phyloP scores from a whole-genome alignment of 2,329 filamentous ascomycete genomes.

The Exophiala spinifera region DNA sequence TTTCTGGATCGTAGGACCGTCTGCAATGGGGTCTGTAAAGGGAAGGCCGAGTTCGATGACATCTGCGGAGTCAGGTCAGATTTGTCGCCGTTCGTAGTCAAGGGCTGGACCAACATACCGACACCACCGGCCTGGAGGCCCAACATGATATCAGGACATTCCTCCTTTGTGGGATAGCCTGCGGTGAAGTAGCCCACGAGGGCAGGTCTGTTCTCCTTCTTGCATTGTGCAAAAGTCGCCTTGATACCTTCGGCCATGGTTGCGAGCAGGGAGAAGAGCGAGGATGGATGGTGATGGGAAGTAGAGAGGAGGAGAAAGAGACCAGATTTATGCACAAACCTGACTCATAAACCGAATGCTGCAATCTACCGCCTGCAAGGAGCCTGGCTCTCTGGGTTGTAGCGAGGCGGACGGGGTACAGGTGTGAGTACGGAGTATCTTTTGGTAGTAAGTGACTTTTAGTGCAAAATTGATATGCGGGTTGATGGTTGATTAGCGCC shows the following conservation, averaged over 20 bases:
- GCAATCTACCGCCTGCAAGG: background rate
- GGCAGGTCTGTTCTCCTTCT: conserved; percentile 64
- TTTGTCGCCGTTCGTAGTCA: background rate
- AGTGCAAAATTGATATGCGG: background rate
- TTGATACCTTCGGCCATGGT: conserved; percentile 54
- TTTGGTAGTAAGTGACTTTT: too few species aligned
- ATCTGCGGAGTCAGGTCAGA: conserved; percentile 53
- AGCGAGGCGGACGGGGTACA: too few species aligned
- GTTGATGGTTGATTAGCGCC: background rate
- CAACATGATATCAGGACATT: conserved; percentile 79
- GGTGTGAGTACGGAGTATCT: too few species aligned
- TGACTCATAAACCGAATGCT: background rate
- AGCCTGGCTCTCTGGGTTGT: background rate
- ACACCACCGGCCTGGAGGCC: conserved; percentile 90
- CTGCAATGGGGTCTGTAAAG: conserved; percentile 97
- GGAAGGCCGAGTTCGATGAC: conserved; percentile 93
- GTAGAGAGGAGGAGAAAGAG: conserved; percentile 1
- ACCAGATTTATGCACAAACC: conserved; percentile 1
- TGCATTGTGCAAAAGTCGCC: conserved; percentile 56
- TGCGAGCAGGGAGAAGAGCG: background rate
- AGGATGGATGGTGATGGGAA: background rate
- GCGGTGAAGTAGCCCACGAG: conserved; percentile 96
- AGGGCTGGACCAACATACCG: conserved; percentile 53
- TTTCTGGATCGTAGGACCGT: conserved; percentile 94
- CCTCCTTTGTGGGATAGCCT: conserved; percentile 78